Evolutionary conservation across 148 eudicot genomes (phyloP).

Genomic region (Pouteria glomerata): DNA sequence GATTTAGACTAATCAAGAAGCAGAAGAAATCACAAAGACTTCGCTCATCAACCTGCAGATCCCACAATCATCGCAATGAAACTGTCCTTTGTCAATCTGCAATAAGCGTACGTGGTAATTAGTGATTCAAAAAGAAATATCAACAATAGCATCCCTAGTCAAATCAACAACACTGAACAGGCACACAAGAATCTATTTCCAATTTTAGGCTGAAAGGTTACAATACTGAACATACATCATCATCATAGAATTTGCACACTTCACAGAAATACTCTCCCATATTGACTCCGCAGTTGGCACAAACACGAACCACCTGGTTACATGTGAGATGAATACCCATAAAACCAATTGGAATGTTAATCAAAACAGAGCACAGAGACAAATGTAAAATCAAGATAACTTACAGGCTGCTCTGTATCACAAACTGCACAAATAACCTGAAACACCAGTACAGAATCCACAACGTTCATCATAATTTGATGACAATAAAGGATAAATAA

Average conservation of each 20-base stretch:
- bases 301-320: slow-evolving; percentile 57
- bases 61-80: slow-evolving; percentile 96
- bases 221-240: slow-evolving; percentile 49
- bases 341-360: not conserved
- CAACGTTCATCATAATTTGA: not conserved
- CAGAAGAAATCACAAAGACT: not conserved
- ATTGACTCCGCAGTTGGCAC: slow-evolving; percentile 82
- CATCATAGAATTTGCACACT: slow-evolving; percentile 83
- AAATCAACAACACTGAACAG: not conserved
- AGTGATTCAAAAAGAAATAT: not conserved
- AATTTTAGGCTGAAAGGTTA: not conserved
- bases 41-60: slow-evolving; percentile 69
- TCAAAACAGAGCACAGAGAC: slow-evolving; percentile 9
- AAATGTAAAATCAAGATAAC: slow-evolving; percentile 21
- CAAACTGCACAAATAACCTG: slow-evolving; percentile 92
- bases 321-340: not conserved
- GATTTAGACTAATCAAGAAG: not conserved
- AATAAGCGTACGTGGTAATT: slow-evolving; percentile 9
- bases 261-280: slow-evolving; percentile 91
- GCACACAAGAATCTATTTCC: not conserved
- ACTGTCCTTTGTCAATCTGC: slow-evolving; percentile 76
- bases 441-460: slow-evolving; percentile 9
- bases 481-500: not conserved
- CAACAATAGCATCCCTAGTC: not conserved
- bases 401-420: slow-evolving; percentile 95